phyloP scores from a whole-genome alignment of 768 basidiomycete genomes.

The Macrolepiota dolichaula region DNA sequence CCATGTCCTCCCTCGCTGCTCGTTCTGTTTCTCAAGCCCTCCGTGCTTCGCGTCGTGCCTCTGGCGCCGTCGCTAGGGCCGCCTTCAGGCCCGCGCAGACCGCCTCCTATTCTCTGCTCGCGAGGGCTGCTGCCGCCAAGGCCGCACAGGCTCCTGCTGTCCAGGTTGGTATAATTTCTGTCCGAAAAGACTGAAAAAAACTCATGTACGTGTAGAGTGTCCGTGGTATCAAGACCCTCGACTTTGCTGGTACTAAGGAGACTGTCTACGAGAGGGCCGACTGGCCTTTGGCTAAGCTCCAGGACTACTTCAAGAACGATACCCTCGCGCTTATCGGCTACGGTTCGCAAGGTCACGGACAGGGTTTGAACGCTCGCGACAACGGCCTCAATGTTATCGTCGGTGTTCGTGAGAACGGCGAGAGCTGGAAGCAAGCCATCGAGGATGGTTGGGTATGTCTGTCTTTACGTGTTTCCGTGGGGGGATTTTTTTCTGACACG shows the following conservation, averaged over 20 bases:
- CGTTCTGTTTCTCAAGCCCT: constrained; percentile 63
- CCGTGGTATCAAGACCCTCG: constrained; percentile 91
- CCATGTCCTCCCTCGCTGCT: constrained; percentile 58
- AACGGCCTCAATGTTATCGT: constrained; percentile 98
- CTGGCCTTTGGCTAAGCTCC: constrained; percentile 97
- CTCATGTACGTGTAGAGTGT: constrained; percentile 34
- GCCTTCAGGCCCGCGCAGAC: constrained; percentile 40
- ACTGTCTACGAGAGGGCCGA: constrained; percentile 93
- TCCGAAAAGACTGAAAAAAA: not conserved
- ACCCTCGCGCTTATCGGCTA: constrained; percentile 99
- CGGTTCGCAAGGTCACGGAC: constrained; percentile 98
- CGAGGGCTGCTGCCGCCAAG: constrained; percentile 43
- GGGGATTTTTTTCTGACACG: not conserved
- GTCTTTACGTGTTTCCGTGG: not conserved
- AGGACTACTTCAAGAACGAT: constrained; percentile 99
- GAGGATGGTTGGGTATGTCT: constrained; percentile 90
- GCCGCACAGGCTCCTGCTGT: constrained; percentile 29
- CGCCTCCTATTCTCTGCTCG: constrained; percentile 69
- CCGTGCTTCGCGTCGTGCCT: constrained; percentile 65
- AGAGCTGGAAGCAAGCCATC: constrained; percentile 92
- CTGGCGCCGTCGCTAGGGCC: constrained; percentile 42
- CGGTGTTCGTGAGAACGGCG: constrained; percentile 95
- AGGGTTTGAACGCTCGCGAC: constrained; percentile 98
- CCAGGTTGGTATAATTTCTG: constrained; percentile 25
- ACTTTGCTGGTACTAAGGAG: constrained; percentile 94